Evolutionary conservation across 139 green algal species (phyloP), one percentile per base, ranked within the genome.

Genomic region (Chlorella sp.): DNA sequence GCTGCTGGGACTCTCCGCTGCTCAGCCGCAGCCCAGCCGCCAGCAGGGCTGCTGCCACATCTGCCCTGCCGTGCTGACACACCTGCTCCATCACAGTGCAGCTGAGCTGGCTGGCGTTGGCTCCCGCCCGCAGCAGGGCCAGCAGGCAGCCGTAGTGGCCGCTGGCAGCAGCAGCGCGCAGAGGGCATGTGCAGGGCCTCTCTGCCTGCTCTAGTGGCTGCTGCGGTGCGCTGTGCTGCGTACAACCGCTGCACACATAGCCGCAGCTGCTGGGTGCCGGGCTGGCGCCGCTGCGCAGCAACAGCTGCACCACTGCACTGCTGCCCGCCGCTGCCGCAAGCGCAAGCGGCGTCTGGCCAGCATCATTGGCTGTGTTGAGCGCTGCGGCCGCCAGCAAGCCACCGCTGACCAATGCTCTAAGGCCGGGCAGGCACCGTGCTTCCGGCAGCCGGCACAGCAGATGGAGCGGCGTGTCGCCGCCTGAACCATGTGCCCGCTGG

Each of bases 11-110:
- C 38, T 51, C 28, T n/a, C 16, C 47, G 30, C 2, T 12, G 51
- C 15, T 20, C 11, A 60, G 12, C 21, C 2, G 28, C 26, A 64
- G 26, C 17, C 72, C 72, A 25, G 41, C 72, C 1, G 28, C 72
- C 28, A 79, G 28, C 44, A 79, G 72, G 44, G 72, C 72, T 13
- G 72, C n/a, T 12, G 30, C 72, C n/a, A 41, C 72, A 39, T 63
- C 72, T 1, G 44, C 72, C 28, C 44, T 62, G 44, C 44, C 44
- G 18, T n/a, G 26, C 11, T 13, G 26, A 0, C 36, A 12, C 1
- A 44, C 72, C 4, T 12, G 41, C 4, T 30, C 9, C 72, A 79
- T 28, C 16, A 16, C 44, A 5, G 30, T 4, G 41, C 20, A 16
- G 41, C 72, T 41, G 36, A 79, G 72, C 72, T 30, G 44, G 21